A percentile compares a stretch with the other conserved stretches of the same genome.
These are phyloP conservation scores for Aspergillus ostianus DNA, from an alignment of 495 filamentous ascomycete genomes.

Conservation along the genomic window DNA sequence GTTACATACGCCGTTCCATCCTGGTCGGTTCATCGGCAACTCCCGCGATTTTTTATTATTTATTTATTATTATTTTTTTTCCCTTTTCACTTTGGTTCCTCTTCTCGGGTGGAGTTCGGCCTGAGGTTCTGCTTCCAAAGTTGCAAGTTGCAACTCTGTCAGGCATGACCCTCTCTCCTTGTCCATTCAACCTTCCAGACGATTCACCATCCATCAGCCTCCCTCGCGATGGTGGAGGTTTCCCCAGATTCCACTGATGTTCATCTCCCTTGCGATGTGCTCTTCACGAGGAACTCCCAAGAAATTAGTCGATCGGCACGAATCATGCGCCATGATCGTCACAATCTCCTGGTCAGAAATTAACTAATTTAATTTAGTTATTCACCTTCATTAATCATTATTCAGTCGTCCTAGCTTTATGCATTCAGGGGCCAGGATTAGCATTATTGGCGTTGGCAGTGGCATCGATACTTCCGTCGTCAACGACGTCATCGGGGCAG, in stretches of 20 bases:
- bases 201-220: background rate
- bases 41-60: background rate
- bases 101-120: background rate
- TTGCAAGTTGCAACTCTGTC: too few species aligned
- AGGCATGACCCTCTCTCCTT: background rate
- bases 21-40: constrained; percentile 6
- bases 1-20: background rate
- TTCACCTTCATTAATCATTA: too few species aligned
- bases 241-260: background rate
- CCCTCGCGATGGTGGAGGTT: background rate
- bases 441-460: too few species aligned
- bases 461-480: too few species aligned
- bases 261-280: background rate
- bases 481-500: background rate
- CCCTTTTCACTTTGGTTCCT: background rate
- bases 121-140: too few species aligned
- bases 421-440: too few species aligned
- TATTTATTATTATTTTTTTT: background rate
- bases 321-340: background rate
- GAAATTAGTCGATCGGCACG: too few species aligned
- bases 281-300: too few species aligned
- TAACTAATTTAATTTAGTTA: background rate
- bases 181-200: too few species aligned
- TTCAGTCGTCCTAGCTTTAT: too few species aligned
- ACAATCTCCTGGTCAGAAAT: background rate